phyloP scores from a whole-genome alignment of 176 grass and related monocot genomes.

The Avena eriantha region DNA sequence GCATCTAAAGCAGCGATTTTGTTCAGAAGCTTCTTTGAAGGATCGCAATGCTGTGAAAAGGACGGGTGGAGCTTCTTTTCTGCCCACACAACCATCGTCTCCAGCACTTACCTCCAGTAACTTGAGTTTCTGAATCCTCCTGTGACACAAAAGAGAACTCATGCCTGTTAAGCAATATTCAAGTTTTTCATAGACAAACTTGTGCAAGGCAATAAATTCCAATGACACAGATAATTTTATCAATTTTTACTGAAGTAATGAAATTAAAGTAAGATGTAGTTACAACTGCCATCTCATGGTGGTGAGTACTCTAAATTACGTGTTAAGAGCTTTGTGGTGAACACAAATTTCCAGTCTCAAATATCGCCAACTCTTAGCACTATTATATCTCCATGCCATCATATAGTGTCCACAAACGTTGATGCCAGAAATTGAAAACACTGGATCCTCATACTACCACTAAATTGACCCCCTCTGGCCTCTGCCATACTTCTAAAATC shows the following conservation, averaged over 20 bases:
- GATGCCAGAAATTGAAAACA: not conserved
- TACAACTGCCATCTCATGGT: not conserved
- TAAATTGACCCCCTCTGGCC: not conserved
- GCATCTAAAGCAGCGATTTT: not conserved
- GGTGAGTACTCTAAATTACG: not conserved
- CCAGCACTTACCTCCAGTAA: not conserved
- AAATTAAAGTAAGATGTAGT: not conserved
- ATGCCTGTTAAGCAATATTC: not conserved
- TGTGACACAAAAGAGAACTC: not conserved
- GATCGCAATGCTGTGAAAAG: not conserved
- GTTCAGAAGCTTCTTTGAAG: not conserved
- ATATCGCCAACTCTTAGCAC: not conserved
- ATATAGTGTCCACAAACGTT: not conserved
- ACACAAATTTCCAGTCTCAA: not conserved
- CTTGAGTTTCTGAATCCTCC: constrained; percentile 12
- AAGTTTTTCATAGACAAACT: not conserved
- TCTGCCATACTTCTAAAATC: not conserved
- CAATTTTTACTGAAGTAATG: not conserved
- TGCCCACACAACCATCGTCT: not conserved
- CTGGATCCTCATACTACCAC: not conserved
- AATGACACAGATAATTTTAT: not conserved
- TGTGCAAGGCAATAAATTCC: not conserved
- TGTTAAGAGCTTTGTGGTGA: not conserved
- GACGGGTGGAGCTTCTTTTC: not conserved
- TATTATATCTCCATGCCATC: not conserved